phyloP scores from a whole-genome alignment of 1,139 yeast genomes.

The Kluyveromyces sp. region DNA sequence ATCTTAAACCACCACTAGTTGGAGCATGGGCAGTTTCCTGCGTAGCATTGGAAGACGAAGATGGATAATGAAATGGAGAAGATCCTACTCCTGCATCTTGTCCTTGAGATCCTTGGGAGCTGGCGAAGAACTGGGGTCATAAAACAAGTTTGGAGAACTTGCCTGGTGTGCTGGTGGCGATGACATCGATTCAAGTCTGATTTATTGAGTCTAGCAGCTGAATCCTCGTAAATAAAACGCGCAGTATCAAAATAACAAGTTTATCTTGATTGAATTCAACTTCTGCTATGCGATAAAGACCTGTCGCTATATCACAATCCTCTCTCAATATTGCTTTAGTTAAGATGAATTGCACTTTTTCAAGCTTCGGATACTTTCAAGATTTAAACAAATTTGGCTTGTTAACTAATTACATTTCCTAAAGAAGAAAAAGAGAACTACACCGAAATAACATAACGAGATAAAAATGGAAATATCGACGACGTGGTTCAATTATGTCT shows the following conservation, averaged over 20 bases:
- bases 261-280: too few species aligned
- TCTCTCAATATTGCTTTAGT: background rate
- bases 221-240: too few species aligned
- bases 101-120: constrained; percentile 23
- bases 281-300: too few species aligned
- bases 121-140: constrained; percentile 32
- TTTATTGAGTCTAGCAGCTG: too few species aligned
- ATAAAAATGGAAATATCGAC: too few species aligned
- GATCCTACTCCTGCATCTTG: constrained; percentile 20
- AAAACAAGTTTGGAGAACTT: constrained; percentile 33
- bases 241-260: too few species aligned
- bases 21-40: constrained; percentile 14
- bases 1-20: constrained; percentile 14
- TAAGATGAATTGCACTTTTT: background rate
- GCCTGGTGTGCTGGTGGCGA: constrained; percentile 16
- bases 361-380: background rate
- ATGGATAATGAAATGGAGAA: constrained; percentile 43
- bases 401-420: constrained; percentile 8
- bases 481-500: background rate
- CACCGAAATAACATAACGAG: background rate
- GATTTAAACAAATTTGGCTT: background rate
- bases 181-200: constrained; percentile 2
- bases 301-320: too few species aligned
- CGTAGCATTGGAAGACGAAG: constrained; percentile 30
- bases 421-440: constrained; percentile 1